phyloP scores from a whole-genome alignment of 2,329 filamentous ascomycete species.

The Colletotrichum neosansevieriae region DNA sequence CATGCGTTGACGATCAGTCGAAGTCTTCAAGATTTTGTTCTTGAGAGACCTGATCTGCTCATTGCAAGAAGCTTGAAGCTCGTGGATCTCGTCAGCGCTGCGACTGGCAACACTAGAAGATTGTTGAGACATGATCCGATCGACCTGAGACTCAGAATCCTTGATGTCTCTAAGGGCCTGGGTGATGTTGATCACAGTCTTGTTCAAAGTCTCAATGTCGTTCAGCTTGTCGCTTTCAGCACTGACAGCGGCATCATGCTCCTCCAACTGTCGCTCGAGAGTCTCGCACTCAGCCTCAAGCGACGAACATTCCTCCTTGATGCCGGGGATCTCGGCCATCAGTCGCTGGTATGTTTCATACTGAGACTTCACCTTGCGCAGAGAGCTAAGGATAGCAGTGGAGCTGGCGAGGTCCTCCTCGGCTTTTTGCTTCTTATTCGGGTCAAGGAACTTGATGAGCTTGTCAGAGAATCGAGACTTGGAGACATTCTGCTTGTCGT shows the following conservation, averaged over 20 bases:
- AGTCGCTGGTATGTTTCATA: conserved; percentile 83
- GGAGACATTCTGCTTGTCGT: conserved; percentile 67
- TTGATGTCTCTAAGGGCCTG: conserved; percentile 79
- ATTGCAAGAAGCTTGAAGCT: conserved; percentile 74
- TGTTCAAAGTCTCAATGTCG: conserved; percentile 81
- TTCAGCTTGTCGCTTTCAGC: conserved; percentile 74
- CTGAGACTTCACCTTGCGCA: conserved; percentile 72
- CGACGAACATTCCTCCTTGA: conserved; percentile 73
- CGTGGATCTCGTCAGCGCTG: conserved; percentile 86
- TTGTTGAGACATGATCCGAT: conserved; percentile 81
- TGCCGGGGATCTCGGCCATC: conserved; percentile 75
- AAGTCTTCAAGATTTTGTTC: conserved; percentile 73
- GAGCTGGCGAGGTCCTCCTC: conserved; percentile 70
- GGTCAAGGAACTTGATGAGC: conserved; percentile 73
- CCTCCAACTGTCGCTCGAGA: conserved; percentile 72
- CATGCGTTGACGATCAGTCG: conserved; percentile 77
- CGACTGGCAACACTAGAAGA: conserved; percentile 74
- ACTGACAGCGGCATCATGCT: conserved; percentile 74
- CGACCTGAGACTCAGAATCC: conserved; percentile 78
- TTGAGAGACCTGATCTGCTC: conserved; percentile 77
- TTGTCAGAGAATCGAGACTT: conserved; percentile 73
- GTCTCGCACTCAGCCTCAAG: conserved; percentile 72
- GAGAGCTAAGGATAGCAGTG: conserved; percentile 65
- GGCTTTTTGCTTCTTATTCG: conserved; percentile 71
- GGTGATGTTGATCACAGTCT: conserved; percentile 80